These are phyloP conservation scores for Auxenochlorella protothecoides DNA, from an alignment of 139 green algal species.

Conservation along the genomic window DNA sequence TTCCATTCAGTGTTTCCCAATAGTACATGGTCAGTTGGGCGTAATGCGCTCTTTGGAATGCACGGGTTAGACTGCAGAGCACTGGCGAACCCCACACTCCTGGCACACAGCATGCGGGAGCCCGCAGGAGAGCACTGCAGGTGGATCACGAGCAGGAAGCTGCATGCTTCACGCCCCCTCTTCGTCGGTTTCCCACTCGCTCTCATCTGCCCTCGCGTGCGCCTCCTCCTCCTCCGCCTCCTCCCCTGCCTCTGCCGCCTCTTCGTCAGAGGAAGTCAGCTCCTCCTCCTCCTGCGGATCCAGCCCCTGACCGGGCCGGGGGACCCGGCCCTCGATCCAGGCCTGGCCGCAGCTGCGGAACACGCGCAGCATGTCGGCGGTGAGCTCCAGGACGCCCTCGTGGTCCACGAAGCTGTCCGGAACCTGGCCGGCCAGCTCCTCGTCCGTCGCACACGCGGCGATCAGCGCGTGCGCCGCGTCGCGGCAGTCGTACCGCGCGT, in stretches of 20 bases:
- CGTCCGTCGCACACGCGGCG: background rate
- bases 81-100: no score
- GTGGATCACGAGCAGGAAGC: no score
- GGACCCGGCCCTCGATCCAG: background rate
- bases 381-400: no score
- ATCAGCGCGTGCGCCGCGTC: conserved; percentile 2
- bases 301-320: background rate
- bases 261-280: background rate
- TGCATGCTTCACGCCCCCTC: no score
- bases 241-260: background rate
- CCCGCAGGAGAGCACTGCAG: no score
- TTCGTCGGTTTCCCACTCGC: background rate
- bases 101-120: no score
- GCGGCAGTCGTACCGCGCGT: conserved; percentile 4
- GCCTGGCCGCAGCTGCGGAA: background rate
- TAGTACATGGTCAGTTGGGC: no score
- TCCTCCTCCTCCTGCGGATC: background rate
- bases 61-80: no score
- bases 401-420: background rate
- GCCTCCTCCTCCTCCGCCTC: background rate
- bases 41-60: no score
- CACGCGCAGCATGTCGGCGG: background rate
- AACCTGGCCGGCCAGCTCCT: background rate
- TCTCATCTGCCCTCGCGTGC: background rate
- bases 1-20: no score